Conservation (phyloP, 768 basidiomycete genomes). For the Pulveroboletus sp. region DNA sequence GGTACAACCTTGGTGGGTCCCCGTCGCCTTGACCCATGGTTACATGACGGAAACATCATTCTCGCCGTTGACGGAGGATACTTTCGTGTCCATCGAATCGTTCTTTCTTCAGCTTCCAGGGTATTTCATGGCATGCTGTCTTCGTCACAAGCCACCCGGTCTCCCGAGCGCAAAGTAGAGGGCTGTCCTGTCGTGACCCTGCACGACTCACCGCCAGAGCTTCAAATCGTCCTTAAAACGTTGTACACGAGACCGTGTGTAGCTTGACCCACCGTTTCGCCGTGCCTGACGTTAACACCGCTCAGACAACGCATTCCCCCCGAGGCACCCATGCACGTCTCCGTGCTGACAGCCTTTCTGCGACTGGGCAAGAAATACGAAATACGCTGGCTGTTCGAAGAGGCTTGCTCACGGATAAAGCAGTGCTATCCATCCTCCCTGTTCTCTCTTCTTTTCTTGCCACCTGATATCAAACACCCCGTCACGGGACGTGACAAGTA, state of each 20-base stretch:
- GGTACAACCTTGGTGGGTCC: constrained; percentile 10
- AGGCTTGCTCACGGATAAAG: constrained; percentile 19
- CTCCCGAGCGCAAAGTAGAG: constrained; percentile 15
- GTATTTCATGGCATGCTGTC: constrained; percentile 20
- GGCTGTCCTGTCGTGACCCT: constrained; percentile 23
- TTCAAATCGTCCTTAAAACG: constrained; percentile 26
- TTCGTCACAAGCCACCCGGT: constrained; percentile 6
- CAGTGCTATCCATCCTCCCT: constrained; percentile 24
- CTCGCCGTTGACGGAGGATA: constrained; percentile 19
- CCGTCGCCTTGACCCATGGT: constrained; percentile 23
- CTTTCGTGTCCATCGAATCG: constrained; percentile 21
- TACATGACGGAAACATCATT: constrained; percentile 23
- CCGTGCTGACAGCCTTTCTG: constrained; percentile 21
- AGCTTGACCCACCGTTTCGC: not conserved
- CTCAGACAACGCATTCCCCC: constrained; percentile 21
- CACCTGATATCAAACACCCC: constrained; percentile 19
- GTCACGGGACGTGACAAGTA: constrained; percentile 22
- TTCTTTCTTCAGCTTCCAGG: constrained; percentile 22
- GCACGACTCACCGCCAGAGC: constrained; percentile 17
- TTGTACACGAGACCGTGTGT: constrained; percentile 24
- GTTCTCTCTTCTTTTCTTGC: constrained; percentile 24
- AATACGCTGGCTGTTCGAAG: constrained; percentile 22
- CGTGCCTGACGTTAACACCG: constrained; percentile 4
- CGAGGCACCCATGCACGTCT: constrained; percentile 18
- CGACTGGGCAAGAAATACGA: constrained; percentile 24